Percentiles rank a stretch among this genome's conserved stretches.
phyloP scores from a whole-genome alignment of 768 basidiomycete genomes.

The Omphalotus guepiniiformis region DNA sequence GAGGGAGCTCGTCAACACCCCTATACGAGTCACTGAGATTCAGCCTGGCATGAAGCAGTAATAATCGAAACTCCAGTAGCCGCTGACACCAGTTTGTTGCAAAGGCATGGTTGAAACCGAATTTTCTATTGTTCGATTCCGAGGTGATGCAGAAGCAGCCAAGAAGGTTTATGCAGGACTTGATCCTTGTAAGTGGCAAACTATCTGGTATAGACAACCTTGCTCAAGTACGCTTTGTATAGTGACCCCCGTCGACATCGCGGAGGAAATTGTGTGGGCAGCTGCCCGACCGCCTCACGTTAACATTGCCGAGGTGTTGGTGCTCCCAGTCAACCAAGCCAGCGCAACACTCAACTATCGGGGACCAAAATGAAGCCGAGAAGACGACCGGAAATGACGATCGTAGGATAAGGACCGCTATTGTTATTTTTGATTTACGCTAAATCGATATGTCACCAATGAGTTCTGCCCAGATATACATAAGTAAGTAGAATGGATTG shows the following conservation, averaged over 20 bases:
- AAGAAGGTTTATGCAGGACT: conserved; percentile 90
- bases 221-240: conserved; percentile 2
- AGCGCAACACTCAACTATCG: conserved; percentile 60
- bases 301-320: conserved; percentile 78
- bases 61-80: too few relatives aligned
- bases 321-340: conserved; percentile 81
- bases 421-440: too few relatives aligned
- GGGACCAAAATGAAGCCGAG: conserved; percentile 30
- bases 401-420: too few relatives aligned
- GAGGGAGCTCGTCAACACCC: conserved; percentile 87
- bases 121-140: conserved; percentile 88
- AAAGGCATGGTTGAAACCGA: conserved; percentile 85
- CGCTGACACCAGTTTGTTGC: too few relatives aligned
- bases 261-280: conserved; percentile 97
- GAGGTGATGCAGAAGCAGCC: conserved; percentile 78
- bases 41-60: conserved; percentile 59
- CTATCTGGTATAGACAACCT: not conserved
- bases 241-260: conserved; percentile 86
- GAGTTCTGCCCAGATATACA: too few relatives aligned
- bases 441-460: too few relatives aligned
- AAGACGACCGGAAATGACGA: too few relatives aligned
- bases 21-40: conserved; percentile 91
- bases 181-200: conserved; percentile 64
- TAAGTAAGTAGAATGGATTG: too few relatives aligned
- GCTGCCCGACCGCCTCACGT: conserved; percentile 90